Conservation (phyloP, 1,284 basidiomycete species). For the Pulveroboletus sp. region DNA sequence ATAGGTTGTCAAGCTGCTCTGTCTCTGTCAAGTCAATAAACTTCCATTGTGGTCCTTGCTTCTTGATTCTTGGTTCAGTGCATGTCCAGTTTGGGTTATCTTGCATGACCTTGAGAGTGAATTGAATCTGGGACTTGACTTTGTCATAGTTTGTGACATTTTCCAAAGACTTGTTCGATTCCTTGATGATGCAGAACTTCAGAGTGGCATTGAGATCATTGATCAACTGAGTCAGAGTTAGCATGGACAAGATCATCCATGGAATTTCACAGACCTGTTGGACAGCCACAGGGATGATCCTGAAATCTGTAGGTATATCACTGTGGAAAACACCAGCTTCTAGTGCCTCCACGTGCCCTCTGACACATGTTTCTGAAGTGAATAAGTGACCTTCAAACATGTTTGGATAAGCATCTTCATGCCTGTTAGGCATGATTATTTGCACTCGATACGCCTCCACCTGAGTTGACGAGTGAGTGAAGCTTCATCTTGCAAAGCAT, state of each 20-base stretch:
- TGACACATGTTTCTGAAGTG: constrained; percentile 97
- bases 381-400: constrained; percentile 98
- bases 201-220: constrained; percentile 92
- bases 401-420: constrained; percentile 89
- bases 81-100: constrained; percentile 93
- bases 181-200: constrained; percentile 86
- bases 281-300: constrained; percentile 84
- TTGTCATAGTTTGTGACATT: constrained; percentile 95
- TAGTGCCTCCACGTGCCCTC: constrained; percentile 97
- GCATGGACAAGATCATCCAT: background rate
- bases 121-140: constrained; percentile 78
- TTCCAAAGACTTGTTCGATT: constrained; percentile 79
- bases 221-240: constrained; percentile 63
- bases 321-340: constrained; percentile 98
- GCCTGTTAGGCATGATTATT: constrained; percentile 98
- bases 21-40: constrained; percentile 84
- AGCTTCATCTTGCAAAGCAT: constrained; percentile 85
- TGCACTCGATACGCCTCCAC: constrained; percentile 91
- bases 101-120: constrained; percentile 84
- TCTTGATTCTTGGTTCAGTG: constrained; percentile 89
- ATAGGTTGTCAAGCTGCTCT: constrained; percentile 53
- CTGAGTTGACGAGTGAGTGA: constrained; percentile 41
- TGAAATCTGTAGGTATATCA: constrained; percentile 95
- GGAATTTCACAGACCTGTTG: constrained; percentile 59
- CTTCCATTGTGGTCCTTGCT: constrained; percentile 65